phyloP scores from a whole-genome alignment of 345 rosid species.

The Turritis glabra region DNA sequence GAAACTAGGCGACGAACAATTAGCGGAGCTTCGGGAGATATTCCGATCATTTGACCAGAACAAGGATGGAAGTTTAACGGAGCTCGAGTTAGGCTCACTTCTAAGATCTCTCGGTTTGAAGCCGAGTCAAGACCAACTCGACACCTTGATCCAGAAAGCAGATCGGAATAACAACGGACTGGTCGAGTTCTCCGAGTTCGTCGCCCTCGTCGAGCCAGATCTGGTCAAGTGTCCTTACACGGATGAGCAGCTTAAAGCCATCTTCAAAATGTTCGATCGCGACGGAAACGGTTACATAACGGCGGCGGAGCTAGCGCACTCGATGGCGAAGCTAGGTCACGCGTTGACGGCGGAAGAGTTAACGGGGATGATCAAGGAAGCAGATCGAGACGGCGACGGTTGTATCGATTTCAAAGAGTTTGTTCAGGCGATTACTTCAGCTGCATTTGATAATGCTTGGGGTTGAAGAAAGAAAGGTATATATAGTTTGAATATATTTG shows the following conservation, averaged over 20 bases:
- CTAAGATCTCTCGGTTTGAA: conserved; percentile 78
- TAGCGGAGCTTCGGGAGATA: conserved; percentile 77
- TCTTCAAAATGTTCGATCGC: conserved; percentile 76
- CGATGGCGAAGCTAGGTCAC: conserved; percentile 84
- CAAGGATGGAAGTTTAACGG: conserved; percentile 89
- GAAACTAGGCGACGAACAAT: conserved; percentile 72
- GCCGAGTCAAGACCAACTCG: conserved; percentile 82
- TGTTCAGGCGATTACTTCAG: conserved; percentile 74
- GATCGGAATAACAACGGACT: conserved; percentile 87
- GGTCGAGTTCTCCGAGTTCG: conserved; percentile 85
- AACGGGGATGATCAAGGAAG: conserved; percentile 96
- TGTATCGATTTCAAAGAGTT: conserved; percentile 80
- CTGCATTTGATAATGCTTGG: conserved; percentile 94
- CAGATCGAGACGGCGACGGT: conserved; percentile 92
- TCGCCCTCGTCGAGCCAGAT: conserved; percentile 79
- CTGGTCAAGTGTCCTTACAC: conserved; percentile 77
- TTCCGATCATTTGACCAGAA: conserved; percentile 86
- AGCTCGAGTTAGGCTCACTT: conserved; percentile 83
- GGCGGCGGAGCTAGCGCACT: conserved; percentile 81
- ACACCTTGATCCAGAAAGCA: conserved; percentile 66
- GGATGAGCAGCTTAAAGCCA: conserved; percentile 59
- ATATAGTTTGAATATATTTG: conserved; percentile 1
- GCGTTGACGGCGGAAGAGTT: conserved; percentile 77
- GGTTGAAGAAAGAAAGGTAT: conserved; percentile 35
- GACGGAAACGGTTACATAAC: conserved; percentile 88